Percentiles rank a stretch among this genome's conserved stretches.
Evolutionary conservation across 176 grass and related monocot genomes (phyloP).

Genomic region (Thalia dealbata): DNA sequence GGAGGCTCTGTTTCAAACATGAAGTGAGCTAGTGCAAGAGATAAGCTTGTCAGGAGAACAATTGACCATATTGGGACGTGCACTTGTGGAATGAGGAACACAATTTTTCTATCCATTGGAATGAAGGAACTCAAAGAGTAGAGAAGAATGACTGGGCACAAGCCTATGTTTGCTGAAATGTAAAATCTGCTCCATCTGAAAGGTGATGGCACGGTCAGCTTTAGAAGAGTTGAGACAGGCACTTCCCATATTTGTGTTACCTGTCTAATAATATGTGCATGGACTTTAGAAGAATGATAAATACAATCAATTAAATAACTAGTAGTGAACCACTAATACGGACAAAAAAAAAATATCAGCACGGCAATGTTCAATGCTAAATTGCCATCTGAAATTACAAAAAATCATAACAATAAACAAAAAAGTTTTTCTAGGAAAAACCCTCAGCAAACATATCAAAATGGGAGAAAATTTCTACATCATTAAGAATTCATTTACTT

Average conservation of each 20-base stretch:
- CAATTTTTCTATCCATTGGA: constrained; percentile 60
- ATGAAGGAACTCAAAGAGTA: constrained; percentile 71
- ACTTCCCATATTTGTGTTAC: constrained; percentile 58
- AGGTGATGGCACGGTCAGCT: constrained; percentile 84
- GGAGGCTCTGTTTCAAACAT: constrained; percentile 50
- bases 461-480: too few relatives aligned
- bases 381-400: not conserved
- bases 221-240: constrained; percentile 54
- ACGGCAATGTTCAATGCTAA: not conserved
- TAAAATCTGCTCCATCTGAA: constrained; percentile 58
- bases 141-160: constrained; percentile 71
- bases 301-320: not conserved
- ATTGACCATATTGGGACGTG: constrained; percentile 64
- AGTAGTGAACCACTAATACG: not conserved
- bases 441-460: too few relatives aligned
- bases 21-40: constrained; percentile 58
- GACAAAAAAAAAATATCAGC: not conserved
- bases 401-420: not conserved
- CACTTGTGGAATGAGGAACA: constrained; percentile 60
- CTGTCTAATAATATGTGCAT: constrained; percentile 36
- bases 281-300: not conserved
- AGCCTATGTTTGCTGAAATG: constrained; percentile 49
- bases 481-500: too few relatives aligned
- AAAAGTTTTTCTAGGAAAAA: not conserved
- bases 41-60: constrained; percentile 53